Evolutionary conservation across 176 grass and related monocot genomes (phyloP).

Genomic region (Poa annua): DNA sequence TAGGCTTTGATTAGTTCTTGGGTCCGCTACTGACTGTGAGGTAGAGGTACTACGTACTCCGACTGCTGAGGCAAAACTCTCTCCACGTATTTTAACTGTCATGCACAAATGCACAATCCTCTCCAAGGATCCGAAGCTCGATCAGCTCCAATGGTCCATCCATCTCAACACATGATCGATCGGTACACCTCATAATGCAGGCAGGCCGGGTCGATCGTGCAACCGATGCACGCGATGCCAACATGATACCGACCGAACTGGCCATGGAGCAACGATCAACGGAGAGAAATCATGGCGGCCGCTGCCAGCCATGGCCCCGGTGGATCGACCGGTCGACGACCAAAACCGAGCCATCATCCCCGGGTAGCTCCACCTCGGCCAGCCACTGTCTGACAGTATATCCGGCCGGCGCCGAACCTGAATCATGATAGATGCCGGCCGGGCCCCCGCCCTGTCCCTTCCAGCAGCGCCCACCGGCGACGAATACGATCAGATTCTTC

Average conservation of each 20-base stretch:
- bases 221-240: background rate
- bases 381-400: background rate
- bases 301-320: background rate
- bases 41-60: background rate
- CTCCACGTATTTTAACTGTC: background rate
- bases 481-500: constrained; percentile 19
- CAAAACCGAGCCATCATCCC: background rate
- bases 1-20: no score
- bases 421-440: constrained; percentile 42
- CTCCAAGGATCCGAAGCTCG: background rate
- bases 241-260: background rate
- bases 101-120: background rate
- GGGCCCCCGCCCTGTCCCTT: background rate
- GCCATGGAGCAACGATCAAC: background rate
- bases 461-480: constrained; percentile 4
- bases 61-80: background rate
- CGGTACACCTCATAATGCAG: background rate
- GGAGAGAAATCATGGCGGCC: background rate
- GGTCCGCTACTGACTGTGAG: background rate
- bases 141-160: background rate
- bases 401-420: constrained; percentile 20
- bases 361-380: background rate
- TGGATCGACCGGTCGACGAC: background rate
- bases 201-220: background rate
- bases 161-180: background rate